Evolutionary conservation across 495 filamentous ascomycete genomes (phyloP), one percentile per base, ranked within the genome.

Genomic region (Achaetomiella virescens): DNA sequence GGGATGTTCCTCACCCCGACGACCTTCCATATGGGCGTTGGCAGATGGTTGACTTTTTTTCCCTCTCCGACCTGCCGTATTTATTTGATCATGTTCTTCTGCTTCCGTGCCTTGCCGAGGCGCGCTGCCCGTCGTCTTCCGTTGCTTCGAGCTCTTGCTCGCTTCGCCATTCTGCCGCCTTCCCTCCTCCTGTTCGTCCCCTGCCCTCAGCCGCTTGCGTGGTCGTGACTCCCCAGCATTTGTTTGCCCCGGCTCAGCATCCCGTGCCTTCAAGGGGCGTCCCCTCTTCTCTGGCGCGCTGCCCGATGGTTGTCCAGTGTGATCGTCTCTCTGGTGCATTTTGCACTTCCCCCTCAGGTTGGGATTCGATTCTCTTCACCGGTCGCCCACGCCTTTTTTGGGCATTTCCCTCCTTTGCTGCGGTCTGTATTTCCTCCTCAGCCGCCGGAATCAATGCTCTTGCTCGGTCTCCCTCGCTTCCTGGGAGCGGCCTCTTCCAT

Each of bases 401-500:
- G n/a, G n/a, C n/a, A n/a, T n/a, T n/a, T n/a, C n/a, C 21, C 18
- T 37, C 1, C 8, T 3, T 20, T 17, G 33, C 20, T 33, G 52
- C 0, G 14, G 40, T 21, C 8, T 4, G n/a, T 15, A 36, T 12
- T 17, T 48, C 44, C 12, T 38, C n/a, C 31, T 45, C 12, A 2
- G 33, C 35, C 7, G 10, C 43, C 5, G 43, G n/a, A 18, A 35
- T 49, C 35, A 18, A 37, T 25, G 18, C 50, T 57, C 50, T 60
- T 62, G 22, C 54, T 36, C 11, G 56, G 55, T 12, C 64, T 31
- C 27, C 66, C 59, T 48, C 61, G 54, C 55, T 59, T 66, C 52
- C 51, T 66, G n/a, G n/a, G n/a, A n/a, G n/a, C n/a, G n/a, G n/a
- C n/a, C n/a, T n/a, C n/a, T n/a, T n/a, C n/a, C n/a, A n/a, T n/a